Conservation (phyloP, 805 yeast species). For the Priceomyces castillae region DNA sequence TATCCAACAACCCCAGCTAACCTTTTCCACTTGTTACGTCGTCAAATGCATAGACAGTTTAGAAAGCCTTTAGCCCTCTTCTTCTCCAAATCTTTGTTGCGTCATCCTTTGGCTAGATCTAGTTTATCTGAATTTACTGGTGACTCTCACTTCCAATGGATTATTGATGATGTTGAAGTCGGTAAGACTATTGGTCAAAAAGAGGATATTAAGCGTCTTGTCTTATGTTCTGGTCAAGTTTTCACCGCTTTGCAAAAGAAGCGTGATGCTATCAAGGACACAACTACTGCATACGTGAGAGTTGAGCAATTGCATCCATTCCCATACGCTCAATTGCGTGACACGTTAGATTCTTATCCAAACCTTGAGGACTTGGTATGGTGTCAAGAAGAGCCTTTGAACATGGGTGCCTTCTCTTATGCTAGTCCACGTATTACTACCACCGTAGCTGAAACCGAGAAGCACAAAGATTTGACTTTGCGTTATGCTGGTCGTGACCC, state of each 20-base stretch:
- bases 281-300: constrained; percentile 82
- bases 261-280: constrained; percentile 74
- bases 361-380: constrained; percentile 84
- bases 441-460: constrained; percentile 69
- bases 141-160: constrained; percentile 91
- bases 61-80: constrained; percentile 84
- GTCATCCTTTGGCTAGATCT: constrained; percentile 98
- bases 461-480: constrained; percentile 53
- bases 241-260: constrained; percentile 87
- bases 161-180: constrained; percentile 87
- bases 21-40: constrained; percentile 92
- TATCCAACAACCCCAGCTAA: constrained; percentile 98
- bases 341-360: constrained; percentile 75
- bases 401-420: constrained; percentile 87
- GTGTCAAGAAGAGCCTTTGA: constrained; percentile 99
- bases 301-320: constrained; percentile 97
- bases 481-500: constrained; percentile 98
- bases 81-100: constrained; percentile 90
- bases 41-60: constrained; percentile 99
- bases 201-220: constrained; percentile 84
- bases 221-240: constrained; percentile 90
- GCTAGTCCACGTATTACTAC: constrained; percentile 83
- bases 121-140: constrained; percentile 79
- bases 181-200: constrained; percentile 73
- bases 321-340: constrained; percentile 95